Percentiles rank a stretch among this genome's conserved stretches.
Conservation (phyloP, 176 grass and related monocot species). For the Miscanthus lutarioriparius region DNA sequence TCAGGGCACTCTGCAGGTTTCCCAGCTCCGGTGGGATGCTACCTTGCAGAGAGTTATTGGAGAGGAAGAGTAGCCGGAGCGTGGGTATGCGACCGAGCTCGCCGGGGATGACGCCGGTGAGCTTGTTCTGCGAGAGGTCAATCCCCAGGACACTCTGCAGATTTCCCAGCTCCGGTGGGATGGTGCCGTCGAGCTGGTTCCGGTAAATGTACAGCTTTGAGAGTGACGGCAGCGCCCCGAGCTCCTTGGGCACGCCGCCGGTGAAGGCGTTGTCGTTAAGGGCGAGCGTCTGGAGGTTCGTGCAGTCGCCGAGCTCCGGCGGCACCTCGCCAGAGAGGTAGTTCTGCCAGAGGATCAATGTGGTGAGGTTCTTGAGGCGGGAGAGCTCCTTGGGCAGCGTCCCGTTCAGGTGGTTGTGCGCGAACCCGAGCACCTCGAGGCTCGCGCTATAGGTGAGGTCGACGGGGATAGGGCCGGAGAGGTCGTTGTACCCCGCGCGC, state of each 20-base stretch:
- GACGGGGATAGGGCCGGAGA: conserved; percentile 21
- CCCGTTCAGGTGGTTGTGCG: conserved; percentile 38
- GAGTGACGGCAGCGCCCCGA: conserved; percentile 54
- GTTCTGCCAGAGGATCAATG: conserved; percentile 68
- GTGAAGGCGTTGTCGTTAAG: conserved; percentile 74
- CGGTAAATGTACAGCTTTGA: conserved; percentile 46
- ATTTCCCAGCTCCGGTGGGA: conserved; percentile 47
- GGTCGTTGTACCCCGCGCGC: conserved; percentile 60
- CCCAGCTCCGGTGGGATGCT: too few relatives aligned
- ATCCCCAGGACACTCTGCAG: conserved; percentile 64
- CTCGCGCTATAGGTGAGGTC: neutral
- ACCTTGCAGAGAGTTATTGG: too few relatives aligned
- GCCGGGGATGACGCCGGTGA: conserved; percentile 59
- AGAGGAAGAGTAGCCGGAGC: too few relatives aligned
- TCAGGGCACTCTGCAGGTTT: too few relatives aligned
- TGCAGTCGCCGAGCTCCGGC: conserved; percentile 46
- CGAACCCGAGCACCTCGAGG: conserved; percentile 69
- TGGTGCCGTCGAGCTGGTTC: conserved; percentile 67
- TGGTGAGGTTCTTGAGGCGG: conserved; percentile 47
- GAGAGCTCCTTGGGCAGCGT: conserved; percentile 41
- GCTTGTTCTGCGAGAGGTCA: conserved; percentile 77
- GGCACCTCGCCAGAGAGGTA: conserved; percentile 54
- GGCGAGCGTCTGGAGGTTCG: conserved; percentile 55
- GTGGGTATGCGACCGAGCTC: conserved; percentile 64
- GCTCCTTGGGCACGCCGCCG: conserved; percentile 60